Evolutionary conservation across 2,329 filamentous ascomycete species (phyloP), one percentile per base, ranked within the genome.

Genomic region (Penicillium sp.): DNA sequence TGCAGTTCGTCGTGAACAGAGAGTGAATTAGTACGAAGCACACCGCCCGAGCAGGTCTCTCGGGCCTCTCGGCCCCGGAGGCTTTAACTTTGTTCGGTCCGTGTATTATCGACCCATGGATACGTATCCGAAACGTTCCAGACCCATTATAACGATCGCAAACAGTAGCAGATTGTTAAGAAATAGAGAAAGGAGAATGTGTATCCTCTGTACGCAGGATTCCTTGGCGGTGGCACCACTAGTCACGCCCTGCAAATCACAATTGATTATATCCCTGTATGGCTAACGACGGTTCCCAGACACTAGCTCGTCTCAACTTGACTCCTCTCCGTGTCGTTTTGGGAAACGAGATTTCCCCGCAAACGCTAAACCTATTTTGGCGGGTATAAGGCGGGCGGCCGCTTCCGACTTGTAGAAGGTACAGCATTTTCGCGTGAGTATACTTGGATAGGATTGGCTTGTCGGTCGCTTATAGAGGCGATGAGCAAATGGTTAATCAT

Each of bases 301-400:
- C 37, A 30, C 53, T 24, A 44, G 35, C 13, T 44, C n/a, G 24
- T 55, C 35, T 42, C 8, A 28, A 44, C 47, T 51, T 35, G 30
- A 28, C 45, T n/a, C 4, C 15, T 44, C 15, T 55, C 53, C 53
- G 53, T 55, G 53, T 44, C 53, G 4, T 12, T 44, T 55, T 42
- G 17, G 53, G 53, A 55, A 35, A 19, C 12, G n/a, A 37, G 40
- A 12, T 8, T 55, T 55, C 38, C 53, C 53, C 53, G 38, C 38
- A 55, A 15, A 22, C 38, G 40, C 53, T 55, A 55, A 44, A n/a
- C 53, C 53, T 33, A 45, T 26, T 33, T 15, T 8, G 17, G 53
- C 6, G 12, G 17, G 26, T 28, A 30, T 22, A 17, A 35, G 38
- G 53, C 53, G 53, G 53, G 51, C 35, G n/a, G 24, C 35, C 33